Percentiles rank a stretch among this genome's conserved stretches.
Evolutionary conservation across 805 yeast species (phyloP).

Genomic region (Nakazawaea pomicola): DNA sequence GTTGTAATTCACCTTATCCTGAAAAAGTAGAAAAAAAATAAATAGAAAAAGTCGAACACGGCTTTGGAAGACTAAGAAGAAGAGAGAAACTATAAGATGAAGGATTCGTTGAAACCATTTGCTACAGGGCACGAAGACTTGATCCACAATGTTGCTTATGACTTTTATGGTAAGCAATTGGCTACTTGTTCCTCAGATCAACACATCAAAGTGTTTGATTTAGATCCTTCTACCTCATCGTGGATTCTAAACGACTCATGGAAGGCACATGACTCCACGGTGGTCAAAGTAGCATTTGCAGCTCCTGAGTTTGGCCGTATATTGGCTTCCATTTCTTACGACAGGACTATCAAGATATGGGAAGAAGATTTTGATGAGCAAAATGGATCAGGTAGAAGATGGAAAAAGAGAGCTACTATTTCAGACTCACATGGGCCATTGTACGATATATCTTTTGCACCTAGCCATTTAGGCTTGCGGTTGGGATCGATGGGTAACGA

Average conservation of each 20-base stretch:
- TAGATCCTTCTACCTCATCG: constrained; percentile 56
- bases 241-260: constrained; percentile 89
- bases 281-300: constrained; percentile 85
- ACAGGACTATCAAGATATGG: constrained; percentile 85
- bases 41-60: not conserved
- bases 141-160: constrained; percentile 85
- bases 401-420: constrained; percentile 71
- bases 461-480: constrained; percentile 74
- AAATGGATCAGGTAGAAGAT: constrained; percentile 74
- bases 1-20: too few species aligned
- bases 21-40: not conserved
- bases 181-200: constrained; percentile 97
- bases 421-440: constrained; percentile 87
- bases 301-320: constrained; percentile 90
- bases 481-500: constrained; percentile 87
- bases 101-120: constrained; percentile 56
- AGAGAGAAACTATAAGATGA: constrained; percentile 18
- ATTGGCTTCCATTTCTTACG: constrained; percentile 85
- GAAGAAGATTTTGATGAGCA: constrained; percentile 82
- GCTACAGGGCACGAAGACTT: constrained; percentile 91
- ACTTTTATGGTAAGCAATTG: constrained; percentile 85
- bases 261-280: constrained; percentile 91
- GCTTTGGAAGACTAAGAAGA: not conserved
- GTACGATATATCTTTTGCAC: constrained; percentile 87
- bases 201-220: constrained; percentile 82